phyloP scores from a whole-genome alignment of 129 eudicot genomes.

The Dittrichia graveolens region DNA sequence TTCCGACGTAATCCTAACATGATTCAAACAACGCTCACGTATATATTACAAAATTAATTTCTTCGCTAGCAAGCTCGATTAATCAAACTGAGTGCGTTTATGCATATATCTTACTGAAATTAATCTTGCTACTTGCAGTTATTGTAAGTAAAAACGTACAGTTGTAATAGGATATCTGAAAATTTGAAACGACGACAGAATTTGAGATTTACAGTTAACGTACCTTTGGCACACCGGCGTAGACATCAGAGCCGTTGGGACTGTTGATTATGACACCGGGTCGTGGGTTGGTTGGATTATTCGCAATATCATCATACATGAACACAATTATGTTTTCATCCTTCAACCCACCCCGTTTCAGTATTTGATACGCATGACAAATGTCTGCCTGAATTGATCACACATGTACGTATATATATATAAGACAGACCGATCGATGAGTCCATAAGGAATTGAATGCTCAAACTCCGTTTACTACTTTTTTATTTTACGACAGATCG shows the following conservation, averaged over 20 bases:
- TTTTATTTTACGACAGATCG: too few species aligned
- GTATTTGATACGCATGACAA: constrained; percentile 87
- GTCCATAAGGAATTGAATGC: too few species aligned
- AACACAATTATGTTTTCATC: constrained; percentile 85
- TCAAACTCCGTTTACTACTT: too few species aligned
- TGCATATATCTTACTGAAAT: too few species aligned
- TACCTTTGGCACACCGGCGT: constrained; percentile 92
- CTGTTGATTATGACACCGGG: constrained; percentile 67
- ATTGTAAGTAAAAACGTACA: too few species aligned
- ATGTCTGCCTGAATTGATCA: constrained; percentile 59
- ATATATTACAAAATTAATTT: too few species aligned
- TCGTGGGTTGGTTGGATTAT: constrained; percentile 48
- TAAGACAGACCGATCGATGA: too few species aligned
- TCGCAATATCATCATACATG: constrained; percentile 88
- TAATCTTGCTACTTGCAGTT: too few species aligned
- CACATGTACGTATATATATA: too few species aligned
- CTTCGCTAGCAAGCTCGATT: too few species aligned
- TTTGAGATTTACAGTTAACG: background rate
- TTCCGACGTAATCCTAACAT: constrained; percentile 69
- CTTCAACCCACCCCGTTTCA: constrained; percentile 69
- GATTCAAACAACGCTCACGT: background rate
- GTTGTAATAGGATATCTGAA: too few species aligned
- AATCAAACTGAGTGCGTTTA: too few species aligned
- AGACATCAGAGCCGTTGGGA: constrained; percentile 72
- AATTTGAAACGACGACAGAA: background rate